Evolutionary conservation across 2,329 filamentous ascomycete genomes (phyloP), one percentile per base, ranked within the genome.

Genomic region (Colletotrichum echinochloae): DNA sequence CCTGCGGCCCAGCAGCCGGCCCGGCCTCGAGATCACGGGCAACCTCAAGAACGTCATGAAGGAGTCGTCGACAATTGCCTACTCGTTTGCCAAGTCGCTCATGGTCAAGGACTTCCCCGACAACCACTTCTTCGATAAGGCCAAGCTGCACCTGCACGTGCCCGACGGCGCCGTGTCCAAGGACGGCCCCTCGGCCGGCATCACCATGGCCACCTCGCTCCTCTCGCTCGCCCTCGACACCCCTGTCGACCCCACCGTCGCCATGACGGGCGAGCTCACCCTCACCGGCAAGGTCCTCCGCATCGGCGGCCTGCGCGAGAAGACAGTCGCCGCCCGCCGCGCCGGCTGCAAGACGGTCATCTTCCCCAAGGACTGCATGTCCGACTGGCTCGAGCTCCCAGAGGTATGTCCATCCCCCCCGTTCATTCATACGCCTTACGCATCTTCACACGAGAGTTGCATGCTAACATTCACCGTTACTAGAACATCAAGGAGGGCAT

Each of bases 401-500:
- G 92, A 98, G 87, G 96, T 98, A 88, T 81, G 94, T 87, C 56
- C 11, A 2, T 20, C 18, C 18, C 5, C 12, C 14, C 44, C 44
- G 44, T 46, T 46, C 9, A 23, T 35, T 33, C 37, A 11, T 37
- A 23, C 35, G 20, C 8, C 26, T 4, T n/a, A 23, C 23, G n/a
- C 30, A 20, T 20, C 11, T 51, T 7, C 30, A 23, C 41, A 44
- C 52, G 30, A 37, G 37, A 67, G 20, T 26, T 52, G 3, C 16
- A 59, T 48, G 28, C 54, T 65, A 23, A 70, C 60, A 51, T 44
- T 54, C 63, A 60, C 63, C 54, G 62, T 41, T 66, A 69, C 14
- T 79, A 99, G 96, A 98, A 98, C 79, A 99, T 99, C 85, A 99
- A 98, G 84, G 89, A 97, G 78, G 95, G 94, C 74, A 93, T 99